A percentile compares a stretch with the other conserved stretches of the same genome.
Evolutionary conservation across 306 rosid genomes (phyloP).

Genomic region (Mimosa bimucronata): DNA sequence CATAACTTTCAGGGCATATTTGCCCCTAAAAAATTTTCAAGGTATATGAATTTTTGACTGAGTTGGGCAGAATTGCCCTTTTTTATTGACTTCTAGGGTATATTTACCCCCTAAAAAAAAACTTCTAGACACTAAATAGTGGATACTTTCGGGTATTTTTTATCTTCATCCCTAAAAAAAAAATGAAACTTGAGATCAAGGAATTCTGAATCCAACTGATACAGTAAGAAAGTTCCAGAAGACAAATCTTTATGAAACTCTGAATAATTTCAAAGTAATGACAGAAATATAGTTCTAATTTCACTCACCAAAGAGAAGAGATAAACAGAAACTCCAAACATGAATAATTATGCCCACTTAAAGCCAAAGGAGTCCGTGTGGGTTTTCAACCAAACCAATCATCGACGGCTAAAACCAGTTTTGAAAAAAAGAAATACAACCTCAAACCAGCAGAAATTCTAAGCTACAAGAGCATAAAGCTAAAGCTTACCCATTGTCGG

Average conservation of each 20-base stretch:
- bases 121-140: no score
- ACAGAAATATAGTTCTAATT: not conserved
- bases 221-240: no score
- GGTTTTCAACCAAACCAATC: not conserved
- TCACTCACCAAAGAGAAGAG: not conserved
- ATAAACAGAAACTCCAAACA: not conserved
- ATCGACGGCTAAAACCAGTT: not conserved
- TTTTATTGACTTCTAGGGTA: no score
- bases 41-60: no score
- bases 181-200: no score
- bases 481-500: constrained; percentile 20
- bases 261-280: not conserved
- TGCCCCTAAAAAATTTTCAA: no score
- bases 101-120: no score
- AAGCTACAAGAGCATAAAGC: not conserved
- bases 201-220: no score
- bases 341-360: not conserved
- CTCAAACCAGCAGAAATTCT: not conserved
- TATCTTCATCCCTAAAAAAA: no score
- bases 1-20: no score
- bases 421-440: constrained; percentile 1
- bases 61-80: no score
- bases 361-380: not conserved
- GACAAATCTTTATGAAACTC: not conserved
- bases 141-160: no score